Evolutionary conservation across 2,329 filamentous ascomycete genomes (phyloP), one percentile per base, ranked within the genome.

Genomic region (Ophiobolus disseminans): DNA sequence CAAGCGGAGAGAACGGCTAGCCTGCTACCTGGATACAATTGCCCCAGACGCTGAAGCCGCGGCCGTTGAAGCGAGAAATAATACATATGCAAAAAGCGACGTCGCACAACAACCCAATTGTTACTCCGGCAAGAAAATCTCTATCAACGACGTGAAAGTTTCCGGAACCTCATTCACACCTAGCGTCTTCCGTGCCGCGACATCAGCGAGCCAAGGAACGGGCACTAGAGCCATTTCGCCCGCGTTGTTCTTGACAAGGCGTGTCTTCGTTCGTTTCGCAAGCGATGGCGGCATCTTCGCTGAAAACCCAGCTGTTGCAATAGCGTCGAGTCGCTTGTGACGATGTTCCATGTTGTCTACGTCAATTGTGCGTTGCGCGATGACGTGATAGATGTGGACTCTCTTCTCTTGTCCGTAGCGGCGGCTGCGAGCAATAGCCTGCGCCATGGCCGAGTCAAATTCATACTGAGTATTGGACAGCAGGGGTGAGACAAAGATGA

Each of bases 301-400:
- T 3, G 46, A 22, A 13, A 54, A 55, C 2, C 23, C 20, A 1
- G 23, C 9, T 0, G 50, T 34, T 4, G 45, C 47, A 8, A 69
- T 57, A 20, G 52, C 62, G n/a, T 65, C 48, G 13, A 20, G 34
- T 1, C 73, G 65, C 11, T 65, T 67, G 46, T 78, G 74, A 2
- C 74, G 68, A 32, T 76, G 75, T 54, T 79, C 74, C 1, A 80
- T 52, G 13, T 79, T 74, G 48, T 79, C 76, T 1, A 79, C 73
- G 28, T 80, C 77, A 30, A 80, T 76, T 1, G 77, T 79, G 67
- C 95, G 88, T 66, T 97, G 88, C 9, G 91, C 94, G 7, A 96
- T 86, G 16, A 97, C 86, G 2, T 93, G 79, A 61, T 86, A 86
- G 13, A 86, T 78, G 43, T 83, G 75, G 2, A 88, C 85, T 1